Conservation (phyloP, 768 basidiomycete species). For the Brasilioporus rufonigricans region DNA sequence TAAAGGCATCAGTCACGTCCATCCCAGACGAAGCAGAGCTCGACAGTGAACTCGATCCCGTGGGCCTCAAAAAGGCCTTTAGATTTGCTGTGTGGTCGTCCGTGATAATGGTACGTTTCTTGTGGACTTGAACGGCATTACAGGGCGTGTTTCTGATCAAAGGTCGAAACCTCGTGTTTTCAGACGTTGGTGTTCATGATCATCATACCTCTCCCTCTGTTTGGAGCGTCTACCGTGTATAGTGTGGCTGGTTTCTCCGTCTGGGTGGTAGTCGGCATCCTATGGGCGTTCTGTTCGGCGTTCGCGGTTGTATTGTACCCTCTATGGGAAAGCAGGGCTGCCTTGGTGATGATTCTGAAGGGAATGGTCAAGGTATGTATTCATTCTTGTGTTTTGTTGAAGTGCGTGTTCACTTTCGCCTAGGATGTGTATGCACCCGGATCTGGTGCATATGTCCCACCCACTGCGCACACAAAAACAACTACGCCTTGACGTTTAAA, state of each 20-base stretch:
- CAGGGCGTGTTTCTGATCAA: not conserved
- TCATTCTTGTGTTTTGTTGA: not conserved
- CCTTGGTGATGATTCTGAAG: constrained; percentile 52
- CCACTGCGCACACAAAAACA: not conserved
- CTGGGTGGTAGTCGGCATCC: constrained; percentile 81
- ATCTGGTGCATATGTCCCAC: constrained; percentile 37
- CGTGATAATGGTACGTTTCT: constrained; percentile 51
- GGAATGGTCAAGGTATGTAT: constrained; percentile 62
- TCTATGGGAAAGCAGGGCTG: constrained; percentile 76
- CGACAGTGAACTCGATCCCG: constrained; percentile 63
- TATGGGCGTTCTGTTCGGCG: constrained; percentile 80
- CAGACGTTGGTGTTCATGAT: constrained; percentile 65
- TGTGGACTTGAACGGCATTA: not conserved
- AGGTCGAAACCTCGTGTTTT: not conserved
- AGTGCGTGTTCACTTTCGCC: not conserved
- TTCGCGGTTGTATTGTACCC: constrained; percentile 82
- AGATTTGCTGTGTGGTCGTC: constrained; percentile 78
- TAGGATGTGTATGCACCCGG: constrained; percentile 43
- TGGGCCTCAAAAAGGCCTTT: constrained; percentile 69
- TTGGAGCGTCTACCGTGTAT: constrained; percentile 77
- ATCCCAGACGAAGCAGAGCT: constrained; percentile 39
- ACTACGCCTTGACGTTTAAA: not conserved
- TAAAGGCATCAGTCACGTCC: constrained; percentile 30
- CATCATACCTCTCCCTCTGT: constrained; percentile 81
- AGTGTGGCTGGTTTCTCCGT: constrained; percentile 61